Evolutionary conservation across 805 yeast genomes (phyloP).

Genomic region (Candida nitratophila): DNA sequence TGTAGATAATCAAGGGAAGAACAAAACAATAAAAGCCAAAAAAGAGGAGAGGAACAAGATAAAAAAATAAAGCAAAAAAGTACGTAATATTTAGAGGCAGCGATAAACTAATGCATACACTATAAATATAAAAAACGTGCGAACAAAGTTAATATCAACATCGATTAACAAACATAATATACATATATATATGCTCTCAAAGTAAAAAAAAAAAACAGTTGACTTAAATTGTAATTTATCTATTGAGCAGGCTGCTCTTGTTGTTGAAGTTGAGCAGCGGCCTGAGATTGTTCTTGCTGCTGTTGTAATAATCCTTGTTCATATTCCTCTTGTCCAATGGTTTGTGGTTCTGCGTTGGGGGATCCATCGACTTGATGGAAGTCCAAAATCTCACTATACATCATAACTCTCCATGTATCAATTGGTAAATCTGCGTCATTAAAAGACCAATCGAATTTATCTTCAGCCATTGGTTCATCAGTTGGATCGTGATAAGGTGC

Average conservation of each 20-base stretch:
- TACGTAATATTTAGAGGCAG: too few relatives aligned
- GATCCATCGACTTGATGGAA: constrained; percentile 79
- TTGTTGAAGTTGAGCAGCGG: neutral
- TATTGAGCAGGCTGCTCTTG: neutral
- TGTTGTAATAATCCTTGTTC: constrained; percentile 19
- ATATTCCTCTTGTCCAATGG: neutral
- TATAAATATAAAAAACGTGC: too few relatives aligned
- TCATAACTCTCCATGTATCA: constrained; percentile 98
- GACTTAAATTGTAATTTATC: too few relatives aligned
- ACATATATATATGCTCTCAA: too few relatives aligned
- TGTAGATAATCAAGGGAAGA: too few relatives aligned
- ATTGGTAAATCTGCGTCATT: constrained; percentile 97
- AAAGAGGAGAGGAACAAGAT: too few relatives aligned
- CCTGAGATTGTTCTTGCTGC: constrained; percentile 8
- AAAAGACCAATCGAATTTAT: constrained; percentile 95
- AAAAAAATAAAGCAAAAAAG: too few relatives aligned
- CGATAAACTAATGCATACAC: too few relatives aligned
- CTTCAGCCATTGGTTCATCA: constrained; percentile 93
- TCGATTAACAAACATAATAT: too few relatives aligned
- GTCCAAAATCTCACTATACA: constrained; percentile 94
- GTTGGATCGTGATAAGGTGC: constrained; percentile 96
- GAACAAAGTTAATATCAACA: too few relatives aligned
- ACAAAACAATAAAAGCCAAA: too few relatives aligned
- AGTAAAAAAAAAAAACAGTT: too few relatives aligned
- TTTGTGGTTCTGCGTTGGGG: constrained; percentile 10